Percentiles rank a stretch among this genome's conserved stretches.
Conservation (phyloP, 2,329 filamentous ascomycete genomes). For the Epichloe sibirici region DNA sequence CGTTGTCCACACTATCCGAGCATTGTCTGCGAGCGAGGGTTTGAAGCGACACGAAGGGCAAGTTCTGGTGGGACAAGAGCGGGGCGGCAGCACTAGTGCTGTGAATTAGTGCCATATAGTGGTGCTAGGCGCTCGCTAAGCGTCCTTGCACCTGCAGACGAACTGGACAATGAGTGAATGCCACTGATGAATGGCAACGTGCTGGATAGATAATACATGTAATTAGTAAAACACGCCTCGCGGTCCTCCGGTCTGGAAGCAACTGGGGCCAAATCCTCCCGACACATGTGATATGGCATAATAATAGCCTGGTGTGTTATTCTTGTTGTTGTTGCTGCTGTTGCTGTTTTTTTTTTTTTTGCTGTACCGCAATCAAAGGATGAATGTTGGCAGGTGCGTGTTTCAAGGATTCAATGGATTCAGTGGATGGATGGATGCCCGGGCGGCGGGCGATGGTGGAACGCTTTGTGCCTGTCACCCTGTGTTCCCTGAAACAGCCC, state of each 20-base stretch:
- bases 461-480: background rate
- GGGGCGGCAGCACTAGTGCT: background rate
- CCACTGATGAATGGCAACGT: too few species aligned
- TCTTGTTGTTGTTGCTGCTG: too few species aligned
- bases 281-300: background rate
- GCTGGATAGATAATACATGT: too few species aligned
- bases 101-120: background rate
- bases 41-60: background rate
- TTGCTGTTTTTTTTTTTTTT: too few species aligned
- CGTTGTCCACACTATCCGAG: too few species aligned
- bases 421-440: too few species aligned
- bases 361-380: too few species aligned
- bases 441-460: background rate
- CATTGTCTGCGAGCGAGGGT: too few species aligned
- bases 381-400: background rate
- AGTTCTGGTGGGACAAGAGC: background rate
- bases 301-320: too few species aligned
- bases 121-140: background rate
- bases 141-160: background rate
- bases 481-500: background rate
- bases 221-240: background rate
- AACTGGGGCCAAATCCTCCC: background rate
- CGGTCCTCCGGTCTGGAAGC: background rate
- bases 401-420: background rate
- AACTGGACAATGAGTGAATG: too few species aligned